These are phyloP conservation scores for Schwanniomyces pseudopolymorphus DNA, from an alignment of 805 yeast genomes.

Conservation along the genomic window DNA sequence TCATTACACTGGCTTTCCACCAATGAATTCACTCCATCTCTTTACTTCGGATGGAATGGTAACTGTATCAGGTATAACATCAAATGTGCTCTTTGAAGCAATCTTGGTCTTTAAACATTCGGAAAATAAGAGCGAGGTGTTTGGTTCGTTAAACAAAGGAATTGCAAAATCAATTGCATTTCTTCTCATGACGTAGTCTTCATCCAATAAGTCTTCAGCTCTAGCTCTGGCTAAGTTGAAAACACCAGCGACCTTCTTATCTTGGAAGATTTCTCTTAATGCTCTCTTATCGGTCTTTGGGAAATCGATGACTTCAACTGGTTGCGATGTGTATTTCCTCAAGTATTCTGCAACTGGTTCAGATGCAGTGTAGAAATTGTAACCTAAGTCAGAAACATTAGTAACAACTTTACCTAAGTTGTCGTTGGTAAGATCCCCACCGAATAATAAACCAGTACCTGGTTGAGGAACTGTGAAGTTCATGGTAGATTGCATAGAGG, in stretches of 20 bases:
- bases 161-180: conserved; percentile 98
- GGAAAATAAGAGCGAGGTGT: conserved; percentile 86
- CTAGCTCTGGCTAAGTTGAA: conserved; percentile 89
- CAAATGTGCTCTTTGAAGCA: conserved; percentile 52
- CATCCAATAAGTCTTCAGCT: conserved; percentile 81
- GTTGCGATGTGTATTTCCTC: conserved; percentile 42
- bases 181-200: conserved; percentile 97
- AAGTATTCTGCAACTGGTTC: conserved; percentile 67
- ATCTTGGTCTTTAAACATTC: conserved; percentile 74
- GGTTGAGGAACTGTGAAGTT: conserved; percentile 93
- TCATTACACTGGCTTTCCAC: conserved; percentile 78
- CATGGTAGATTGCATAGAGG: conserved; percentile 95
- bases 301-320: conserved; percentile 73
- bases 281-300: conserved; percentile 93
- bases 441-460: conserved; percentile 85
- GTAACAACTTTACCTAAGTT: conserved; percentile 73
- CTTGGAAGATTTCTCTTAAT: conserved; percentile 89
- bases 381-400: conserved; percentile 70
- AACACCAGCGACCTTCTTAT: conserved; percentile 80
- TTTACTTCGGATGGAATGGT: conserved; percentile 80
- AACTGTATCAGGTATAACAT: conserved; percentile 38
- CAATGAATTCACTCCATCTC: conserved; percentile 97
- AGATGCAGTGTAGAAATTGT: conserved; percentile 77
- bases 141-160: conserved; percentile 95
- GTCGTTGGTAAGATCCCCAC: conserved; percentile 82